Percentiles rank a stretch among this genome's conserved stretches.
Evolutionary conservation across 148 eudicot species (phyloP).

Genomic region (Nepenthes gracilis): DNA sequence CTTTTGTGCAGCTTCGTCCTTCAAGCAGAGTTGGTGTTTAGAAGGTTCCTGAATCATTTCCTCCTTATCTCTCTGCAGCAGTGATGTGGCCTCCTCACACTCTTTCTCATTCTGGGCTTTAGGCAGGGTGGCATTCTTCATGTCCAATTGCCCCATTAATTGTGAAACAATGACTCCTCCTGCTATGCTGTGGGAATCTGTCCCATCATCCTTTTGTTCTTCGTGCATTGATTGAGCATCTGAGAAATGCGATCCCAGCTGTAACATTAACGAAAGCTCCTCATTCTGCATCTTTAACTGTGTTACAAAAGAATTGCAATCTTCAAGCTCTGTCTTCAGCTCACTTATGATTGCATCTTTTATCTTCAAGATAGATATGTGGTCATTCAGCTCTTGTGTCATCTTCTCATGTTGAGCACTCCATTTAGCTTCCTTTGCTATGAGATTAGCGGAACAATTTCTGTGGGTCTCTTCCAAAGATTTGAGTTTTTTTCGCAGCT

Average conservation of each 20-base stretch:
- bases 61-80: slow-evolving; percentile 10
- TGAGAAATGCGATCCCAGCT: slow-evolving; percentile 30
- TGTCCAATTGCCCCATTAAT: slow-evolving; percentile 37
- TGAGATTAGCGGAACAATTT: slow-evolving; percentile 43
- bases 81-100: slow-evolving; percentile 17
- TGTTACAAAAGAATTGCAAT: slow-evolving; percentile 28
- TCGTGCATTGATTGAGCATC: slow-evolving; percentile 12
- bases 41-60: no score
- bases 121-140: slow-evolving; percentile 17
- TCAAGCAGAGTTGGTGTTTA: neutral
- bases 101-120: slow-evolving; percentile 24
- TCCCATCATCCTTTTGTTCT: slow-evolving; percentile 2
- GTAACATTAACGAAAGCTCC: slow-evolving; percentile 48
- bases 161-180: slow-evolving; percentile 12
- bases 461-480: slow-evolving; percentile 51
- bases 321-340: slow-evolving; percentile 38
- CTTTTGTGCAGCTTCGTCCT: slow-evolving; percentile 18
- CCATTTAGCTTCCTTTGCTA: slow-evolving; percentile 65
- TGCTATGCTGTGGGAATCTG: slow-evolving; percentile 12
- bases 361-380: slow-evolving; percentile 22
- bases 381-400: slow-evolving; percentile 28
- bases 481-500: slow-evolving; percentile 57
- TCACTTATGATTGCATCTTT: slow-evolving; percentile 36
- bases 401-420: slow-evolving; percentile 23
- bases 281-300: slow-evolving; percentile 57